phyloP scores from a whole-genome alignment of 768 basidiomycete species.

The Podaxis sp. region DNA sequence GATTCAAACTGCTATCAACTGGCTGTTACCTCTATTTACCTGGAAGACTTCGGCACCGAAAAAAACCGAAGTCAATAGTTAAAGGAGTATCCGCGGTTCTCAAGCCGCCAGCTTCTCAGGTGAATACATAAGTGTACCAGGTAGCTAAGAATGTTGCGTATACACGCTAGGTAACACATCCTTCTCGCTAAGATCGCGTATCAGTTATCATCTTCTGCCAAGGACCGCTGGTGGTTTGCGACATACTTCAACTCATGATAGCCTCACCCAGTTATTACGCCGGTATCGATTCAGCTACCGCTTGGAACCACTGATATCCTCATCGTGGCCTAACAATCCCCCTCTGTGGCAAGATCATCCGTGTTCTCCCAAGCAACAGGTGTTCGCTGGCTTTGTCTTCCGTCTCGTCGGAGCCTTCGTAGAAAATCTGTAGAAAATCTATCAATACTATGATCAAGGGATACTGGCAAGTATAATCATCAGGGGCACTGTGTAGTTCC shows the following conservation, averaged over 20 bases:
- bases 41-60: too few relatives aligned
- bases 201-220: background rate
- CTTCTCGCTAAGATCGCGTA: background rate
- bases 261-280: background rate
- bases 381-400: background rate
- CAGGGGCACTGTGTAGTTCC: background rate
- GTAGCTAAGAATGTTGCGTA: background rate
- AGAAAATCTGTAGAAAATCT: background rate
- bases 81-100: background rate
- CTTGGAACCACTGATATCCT: background rate
- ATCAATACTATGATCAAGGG: background rate
- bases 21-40: too few relatives aligned
- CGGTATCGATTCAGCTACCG: background rate
- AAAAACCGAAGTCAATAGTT: background rate
- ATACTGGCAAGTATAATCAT: background rate
- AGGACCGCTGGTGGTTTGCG: background rate
- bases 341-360: background rate
- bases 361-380: background rate
- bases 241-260: background rate
- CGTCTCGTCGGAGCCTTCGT: background rate
- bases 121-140: background rate
- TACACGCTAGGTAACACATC: background rate
- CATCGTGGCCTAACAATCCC: background rate
- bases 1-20: background rate
- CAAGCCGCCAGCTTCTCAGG: background rate